Evolutionary conservation across 1,284 basidiomycete genomes (phyloP).

Genomic region (Apiotrichum sp.): DNA sequence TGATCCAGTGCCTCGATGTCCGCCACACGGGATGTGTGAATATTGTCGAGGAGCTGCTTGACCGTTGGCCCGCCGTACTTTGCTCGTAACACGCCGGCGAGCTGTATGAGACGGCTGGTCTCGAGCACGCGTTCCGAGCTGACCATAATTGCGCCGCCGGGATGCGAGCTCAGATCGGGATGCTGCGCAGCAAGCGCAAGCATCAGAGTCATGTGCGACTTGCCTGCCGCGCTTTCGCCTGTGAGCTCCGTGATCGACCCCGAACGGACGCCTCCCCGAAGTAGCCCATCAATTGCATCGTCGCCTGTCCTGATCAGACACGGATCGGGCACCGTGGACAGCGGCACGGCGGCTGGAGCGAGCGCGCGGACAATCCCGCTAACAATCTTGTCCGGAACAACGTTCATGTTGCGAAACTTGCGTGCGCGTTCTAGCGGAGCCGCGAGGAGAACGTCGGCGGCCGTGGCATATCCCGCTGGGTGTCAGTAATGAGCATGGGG

Average conservation of each 20-base stretch:
- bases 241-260: slow-evolving; percentile 75
- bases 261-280: slow-evolving; percentile 68
- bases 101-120: slow-evolving; percentile 55
- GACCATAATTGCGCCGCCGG: slow-evolving; percentile 60
- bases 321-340: background rate
- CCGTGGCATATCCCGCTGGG: slow-evolving; percentile 29
- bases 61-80: slow-evolving; percentile 2
- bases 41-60: slow-evolving; percentile 53
- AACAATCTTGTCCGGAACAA: slow-evolving; percentile 20
- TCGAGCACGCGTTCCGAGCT: slow-evolving; percentile 66
- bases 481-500: background rate
- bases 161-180: slow-evolving; percentile 52
- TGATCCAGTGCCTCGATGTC: slow-evolving; percentile 59
- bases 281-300: slow-evolving; percentile 55
- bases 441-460: slow-evolving; percentile 41
- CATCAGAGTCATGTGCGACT: slow-evolving; percentile 77
- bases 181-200: slow-evolving; percentile 69
- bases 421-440: slow-evolving; percentile 31
- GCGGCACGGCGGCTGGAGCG: slow-evolving; percentile 11
- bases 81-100: slow-evolving; percentile 30
- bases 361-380: slow-evolving; percentile 23
- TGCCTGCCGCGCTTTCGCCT: slow-evolving; percentile 85
- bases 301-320: slow-evolving; percentile 56
- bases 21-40: slow-evolving; percentile 60
- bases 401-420: slow-evolving; percentile 22